Evolutionary conservation across 257 asterid species (phyloP), one percentile per base, ranked within the genome.

Genomic region (Rhazya stricta): DNA sequence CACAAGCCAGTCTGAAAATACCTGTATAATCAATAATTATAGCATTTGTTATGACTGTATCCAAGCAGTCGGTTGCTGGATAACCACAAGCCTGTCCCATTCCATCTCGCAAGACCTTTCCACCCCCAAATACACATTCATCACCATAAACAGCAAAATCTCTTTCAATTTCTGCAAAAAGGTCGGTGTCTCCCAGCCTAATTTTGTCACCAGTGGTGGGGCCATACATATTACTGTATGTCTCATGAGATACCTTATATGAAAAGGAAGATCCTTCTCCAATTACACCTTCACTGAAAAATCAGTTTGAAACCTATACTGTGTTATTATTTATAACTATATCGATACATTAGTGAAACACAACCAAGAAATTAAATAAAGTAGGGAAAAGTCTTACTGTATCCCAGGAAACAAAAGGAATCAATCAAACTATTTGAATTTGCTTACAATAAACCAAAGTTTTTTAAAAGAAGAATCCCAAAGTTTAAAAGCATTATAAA

Each of bases 111-210:
- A 94, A 74, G 77, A 90, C 97, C 79, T 94, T 92, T 81, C 99
- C 97, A 79, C 99, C 99, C 45, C 99, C 99, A 80, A 94, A 94
- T 72, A 94, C 91, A 81, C 97, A 89, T 82, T 94, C 99, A 78
- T 94, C 99, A 30, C 97, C 99, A 72, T 89, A 90, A 73, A 80
- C 79, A 75, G 91, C 69, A 82, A 39, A 89, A 85, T 94, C 97
- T 54, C 81, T 87, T 81, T 92, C 97, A 43, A 94, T 85, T 84
- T 92, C 97, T 78, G 97, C 99, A 73, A 94, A 63, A 79, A 92
- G 84, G 76, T 88, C 92, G 12, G 97, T 92, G 85, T 94, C 99
- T 72, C 96, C 99, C 25, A 94, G 91, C 76, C 97, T 90, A 75
- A 94, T 81, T 85, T 86, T 92, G 86, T 92, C 97, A 69, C 98